Evolutionary conservation across 257 asterid species (phyloP).

Genomic region (Nyctanthes arbortristis): DNA sequence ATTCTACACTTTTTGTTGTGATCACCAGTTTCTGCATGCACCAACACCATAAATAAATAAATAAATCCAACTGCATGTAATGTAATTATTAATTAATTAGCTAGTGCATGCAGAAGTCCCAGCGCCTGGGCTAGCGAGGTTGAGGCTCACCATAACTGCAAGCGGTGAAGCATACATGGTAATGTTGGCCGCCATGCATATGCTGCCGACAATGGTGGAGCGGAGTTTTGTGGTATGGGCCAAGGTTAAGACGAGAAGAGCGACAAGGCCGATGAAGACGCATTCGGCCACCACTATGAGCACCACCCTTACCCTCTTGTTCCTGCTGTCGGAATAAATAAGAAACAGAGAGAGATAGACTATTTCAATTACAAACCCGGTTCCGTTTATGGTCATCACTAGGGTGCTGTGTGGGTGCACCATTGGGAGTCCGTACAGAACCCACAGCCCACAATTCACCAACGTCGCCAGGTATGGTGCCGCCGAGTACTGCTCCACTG

Average conservation of each 20-base stretch:
- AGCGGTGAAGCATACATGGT: conserved; percentile 87
- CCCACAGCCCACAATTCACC: conserved; percentile 76
- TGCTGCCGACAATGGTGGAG: conserved; percentile 63
- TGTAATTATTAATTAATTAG: no score
- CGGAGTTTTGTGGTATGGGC: conserved; percentile 52
- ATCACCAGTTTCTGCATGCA: conserved; percentile 83
- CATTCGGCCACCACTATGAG: conserved; percentile 42
- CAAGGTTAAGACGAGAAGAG: conserved; percentile 45
- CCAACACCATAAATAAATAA: neutral
- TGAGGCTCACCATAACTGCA: conserved; percentile 59
- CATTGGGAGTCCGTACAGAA: conserved; percentile 74
- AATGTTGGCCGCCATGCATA: conserved; percentile 73
- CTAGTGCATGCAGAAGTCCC: neutral
- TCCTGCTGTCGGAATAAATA: conserved; percentile 39
- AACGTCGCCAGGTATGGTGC: conserved; percentile 83
- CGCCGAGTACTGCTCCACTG: conserved; percentile 80
- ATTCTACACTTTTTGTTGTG: conserved; percentile 79
- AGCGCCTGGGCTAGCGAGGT: neutral
- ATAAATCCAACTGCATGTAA: neutral
- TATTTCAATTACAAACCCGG: conserved; percentile 65
- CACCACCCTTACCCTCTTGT: conserved; percentile 44
- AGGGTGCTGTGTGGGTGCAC: conserved; percentile 77
- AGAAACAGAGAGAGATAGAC: conserved; percentile 49
- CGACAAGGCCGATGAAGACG: conserved; percentile 47
- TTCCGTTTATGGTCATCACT: conserved; percentile 71